phyloP scores from a whole-genome alignment of 2,329 filamentous ascomycete genomes.

The Penicillium sp. region DNA sequence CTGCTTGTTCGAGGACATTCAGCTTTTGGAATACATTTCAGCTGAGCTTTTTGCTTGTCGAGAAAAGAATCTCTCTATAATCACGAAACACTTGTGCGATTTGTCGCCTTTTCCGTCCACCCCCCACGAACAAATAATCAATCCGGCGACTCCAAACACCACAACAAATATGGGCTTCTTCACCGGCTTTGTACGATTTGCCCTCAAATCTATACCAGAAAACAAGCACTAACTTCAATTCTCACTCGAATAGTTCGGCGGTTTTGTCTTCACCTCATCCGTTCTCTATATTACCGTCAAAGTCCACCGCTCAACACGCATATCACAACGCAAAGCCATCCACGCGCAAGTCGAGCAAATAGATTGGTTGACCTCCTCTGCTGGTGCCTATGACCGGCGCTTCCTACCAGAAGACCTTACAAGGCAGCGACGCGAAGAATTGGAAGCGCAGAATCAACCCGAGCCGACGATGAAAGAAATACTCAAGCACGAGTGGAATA shows the following conservation, averaged over 20 bases:
- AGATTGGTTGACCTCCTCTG: constrained; percentile 39
- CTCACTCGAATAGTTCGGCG: constrained; percentile 59
- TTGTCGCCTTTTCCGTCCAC: background rate
- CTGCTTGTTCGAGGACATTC: background rate
- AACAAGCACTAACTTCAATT: constrained; percentile 5
- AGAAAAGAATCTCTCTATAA: background rate
- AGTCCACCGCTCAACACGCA: constrained; percentile 67
- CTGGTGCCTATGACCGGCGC: constrained; percentile 37
- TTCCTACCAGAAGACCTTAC: constrained; percentile 15
- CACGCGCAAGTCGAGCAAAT: constrained; percentile 45
- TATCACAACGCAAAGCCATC: constrained; percentile 45
- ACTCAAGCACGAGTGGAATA: constrained; percentile 75
- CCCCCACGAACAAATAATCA: background rate
- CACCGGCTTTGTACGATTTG: constrained; percentile 65
- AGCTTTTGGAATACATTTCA: background rate
- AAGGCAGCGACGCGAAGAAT: constrained; percentile 12
- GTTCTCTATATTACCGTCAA: constrained; percentile 70
- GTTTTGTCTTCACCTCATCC: constrained; percentile 71
- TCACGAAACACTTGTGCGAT: background rate
- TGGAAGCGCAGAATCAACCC: background rate
- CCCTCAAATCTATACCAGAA: background rate
- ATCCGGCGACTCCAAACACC: background rate
- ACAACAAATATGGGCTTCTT: constrained; percentile 64
- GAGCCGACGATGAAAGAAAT: constrained; percentile 59
- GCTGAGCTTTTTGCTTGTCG: background rate